Conservation (phyloP, 176 grass and related monocot genomes). For the Hyparrhenia diplandra region DNA sequence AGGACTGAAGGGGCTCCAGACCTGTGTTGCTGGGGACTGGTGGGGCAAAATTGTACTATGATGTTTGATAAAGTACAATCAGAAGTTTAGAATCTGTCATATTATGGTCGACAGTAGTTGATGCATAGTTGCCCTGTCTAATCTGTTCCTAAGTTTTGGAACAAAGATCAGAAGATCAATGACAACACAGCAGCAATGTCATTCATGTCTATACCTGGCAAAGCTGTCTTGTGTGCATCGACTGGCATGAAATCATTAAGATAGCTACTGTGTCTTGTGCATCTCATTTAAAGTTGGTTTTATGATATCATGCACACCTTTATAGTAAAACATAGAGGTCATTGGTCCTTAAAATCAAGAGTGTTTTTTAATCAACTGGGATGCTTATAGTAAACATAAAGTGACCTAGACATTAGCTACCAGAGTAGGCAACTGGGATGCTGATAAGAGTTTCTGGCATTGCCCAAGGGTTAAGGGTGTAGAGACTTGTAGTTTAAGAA, state of each 20-base stretch:
- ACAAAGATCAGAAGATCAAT: constrained; percentile 2
- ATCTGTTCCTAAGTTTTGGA: constrained; percentile 28
- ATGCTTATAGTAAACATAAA: constrained; percentile 28
- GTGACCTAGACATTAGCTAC: background rate
- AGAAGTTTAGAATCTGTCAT: constrained; percentile 26
- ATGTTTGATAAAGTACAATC: constrained; percentile 20
- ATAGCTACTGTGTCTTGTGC: background rate
- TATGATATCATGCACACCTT: background rate
- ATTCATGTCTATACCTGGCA: constrained; percentile 35
- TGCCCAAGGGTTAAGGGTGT: background rate
- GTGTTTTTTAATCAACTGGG: background rate
- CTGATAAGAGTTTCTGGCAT: constrained; percentile 13
- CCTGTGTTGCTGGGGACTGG: background rate
- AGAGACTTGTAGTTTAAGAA: constrained; percentile 8
- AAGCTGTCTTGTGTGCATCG: constrained; percentile 11
- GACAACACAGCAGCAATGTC: constrained; percentile 17
- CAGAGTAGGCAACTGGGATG: background rate
- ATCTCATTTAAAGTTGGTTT: background rate
- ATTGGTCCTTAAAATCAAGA: background rate
- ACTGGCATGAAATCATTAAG: constrained; percentile 16
- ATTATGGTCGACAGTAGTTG: constrained; percentile 19
- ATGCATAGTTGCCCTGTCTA: constrained; percentile 8
- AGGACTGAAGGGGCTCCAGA: constrained; percentile 15
- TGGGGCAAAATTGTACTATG: constrained; percentile 14
- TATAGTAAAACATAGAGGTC: background rate